Evolutionary conservation across 306 rosid species (phyloP), one percentile per base, ranked within the genome.

Genomic region (Corylus avellana): DNA sequence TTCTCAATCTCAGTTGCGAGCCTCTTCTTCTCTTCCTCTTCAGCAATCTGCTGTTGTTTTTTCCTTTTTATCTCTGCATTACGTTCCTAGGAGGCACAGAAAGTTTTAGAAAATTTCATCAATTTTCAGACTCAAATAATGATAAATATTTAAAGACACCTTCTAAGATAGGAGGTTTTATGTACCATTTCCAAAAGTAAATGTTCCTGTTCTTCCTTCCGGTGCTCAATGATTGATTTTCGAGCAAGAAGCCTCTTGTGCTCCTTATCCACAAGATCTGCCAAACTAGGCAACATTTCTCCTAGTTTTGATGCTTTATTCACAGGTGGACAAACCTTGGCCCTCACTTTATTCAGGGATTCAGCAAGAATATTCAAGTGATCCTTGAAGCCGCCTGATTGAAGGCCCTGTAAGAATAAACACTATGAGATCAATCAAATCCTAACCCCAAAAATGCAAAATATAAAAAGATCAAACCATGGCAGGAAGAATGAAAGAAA

Each of bases 201-300:
- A 0, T 97, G 91, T 73, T 96, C 99, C 79, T 93, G 99, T 58
- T 93, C 98, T 80, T 96, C 99, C 88, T 96, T 96, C 87, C 95
- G 82, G 75, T 89, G 91, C 87, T 96, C 99, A 39, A 96, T 96
- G 48, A 96, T 85, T 48, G 96, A 85, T 88, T 96, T 96, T 77
- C 99, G 90, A 77, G 99, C 98, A 83, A 96, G 99, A 81, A 93
- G 97, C 74, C 91, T 91, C 81, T 87, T 96, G 85, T 96, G 99
- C 64, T 96, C 99, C 83, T 91, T 96, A 71, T 90, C 97, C 55
- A 96, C 94, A 47, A 82, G 82, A 55, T 91, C 98, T 5, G 93
- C 77, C 77, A 96, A 77, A 53, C 81, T 61, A 55, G 98, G 92
- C 61, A 96, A 87, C 75, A 90, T 76, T 55, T 87, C 86, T 72